Percentiles rank a stretch among this genome's conserved stretches.
phyloP scores from a whole-genome alignment of 108 stramenopile species.

The Skeletonema potamos region DNA sequence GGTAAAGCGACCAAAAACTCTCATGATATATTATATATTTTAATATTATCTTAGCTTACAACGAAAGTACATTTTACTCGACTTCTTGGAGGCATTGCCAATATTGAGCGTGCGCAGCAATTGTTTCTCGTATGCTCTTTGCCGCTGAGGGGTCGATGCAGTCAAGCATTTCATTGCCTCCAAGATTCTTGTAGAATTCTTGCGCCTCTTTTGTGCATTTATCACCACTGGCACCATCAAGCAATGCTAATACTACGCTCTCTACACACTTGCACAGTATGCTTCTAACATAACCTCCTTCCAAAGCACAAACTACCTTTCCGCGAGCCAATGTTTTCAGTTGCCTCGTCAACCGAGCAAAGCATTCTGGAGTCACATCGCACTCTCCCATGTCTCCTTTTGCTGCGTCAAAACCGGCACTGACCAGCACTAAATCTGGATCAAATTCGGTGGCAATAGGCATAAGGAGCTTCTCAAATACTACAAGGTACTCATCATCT shows the following conservation, averaged over 20 bases:
- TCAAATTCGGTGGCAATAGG: slow-evolving; percentile 60
- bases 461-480: slow-evolving; percentile 60
- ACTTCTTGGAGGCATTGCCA: slow-evolving; percentile 45
- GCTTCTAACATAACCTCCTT: slow-evolving; percentile 60
- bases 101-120: slow-evolving; percentile 33
- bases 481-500: slow-evolving; percentile 70
- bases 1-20: slow-evolving; percentile 42
- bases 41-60: not conserved
- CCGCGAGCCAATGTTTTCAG: slow-evolving; percentile 47
- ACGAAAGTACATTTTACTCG: not conserved
- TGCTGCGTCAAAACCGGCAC: slow-evolving; percentile 91
- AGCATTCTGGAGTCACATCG: slow-evolving; percentile 54
- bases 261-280: slow-evolving; percentile 50
- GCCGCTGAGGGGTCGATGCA: slow-evolving; percentile 40
- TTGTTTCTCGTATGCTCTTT: slow-evolving; percentile 51
- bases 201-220: slow-evolving; percentile 26
- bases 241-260: slow-evolving; percentile 35
- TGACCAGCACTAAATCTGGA: slow-evolving; percentile 77
- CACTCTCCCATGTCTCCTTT: slow-evolving; percentile 85
- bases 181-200: slow-evolving; percentile 25
- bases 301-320: slow-evolving; percentile 51
- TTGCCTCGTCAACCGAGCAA: slow-evolving; percentile 55
- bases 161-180: slow-evolving; percentile 38
- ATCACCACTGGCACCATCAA: slow-evolving; percentile 24
- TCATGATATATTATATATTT: too few relatives aligned